Base-by-base conservation (phyloP, 2,329 filamentous ascomycete genomes). In the Byssothecium circinans region DNA sequence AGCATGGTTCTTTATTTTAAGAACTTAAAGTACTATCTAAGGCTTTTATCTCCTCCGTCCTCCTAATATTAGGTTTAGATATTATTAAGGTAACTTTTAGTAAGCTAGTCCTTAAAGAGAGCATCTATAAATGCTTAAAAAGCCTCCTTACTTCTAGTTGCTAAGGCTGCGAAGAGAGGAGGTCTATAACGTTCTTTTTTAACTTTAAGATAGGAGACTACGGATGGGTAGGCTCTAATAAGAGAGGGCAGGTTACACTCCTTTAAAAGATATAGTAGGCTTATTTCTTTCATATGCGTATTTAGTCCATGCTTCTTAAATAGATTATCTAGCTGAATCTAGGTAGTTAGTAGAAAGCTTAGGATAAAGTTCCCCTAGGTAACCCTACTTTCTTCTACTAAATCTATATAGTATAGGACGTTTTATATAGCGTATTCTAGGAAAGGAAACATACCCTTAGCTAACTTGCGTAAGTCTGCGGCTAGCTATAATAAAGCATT, bases 341-440 rank as follows among this genome's bases (percentile, higher is more conserved):
- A 73, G 2, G 45, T 19, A 0, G 10, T 8, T 6, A 62, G 25
- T 2, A 47, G 39, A 38, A 72, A 71, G 6, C 8, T 36, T 2
- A 43, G 22, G 15, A 58, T n/a, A 42, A 54, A 54, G 17, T 17
- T 4, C 10, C 22, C 25, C 29, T 57, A 52, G 20, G 37, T 23
- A 17, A 71, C 51, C 2, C 40, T 49, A 30, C 20, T 11, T 11
- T 53, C 50, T 36, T 65, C 56, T 20, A 74, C 71, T 18, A n/a
- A 17, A 41, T 78, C 54, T 12, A 75, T 66, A 47, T 79, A 76
- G 25, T 54, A 42, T n/a, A 79, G 57, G 7, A 77, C 12, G 75
- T 74, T 61, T 7, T 58, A 46, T 18, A 69, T 55, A 14, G 75
- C 69, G 52, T 79, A 79, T 40, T 71, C 50, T 4, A 82, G 61